These are phyloP conservation scores for Trichoderma reesei DNA, from an alignment of 495 filamentous ascomycete species.

Conservation along the genomic window DNA sequence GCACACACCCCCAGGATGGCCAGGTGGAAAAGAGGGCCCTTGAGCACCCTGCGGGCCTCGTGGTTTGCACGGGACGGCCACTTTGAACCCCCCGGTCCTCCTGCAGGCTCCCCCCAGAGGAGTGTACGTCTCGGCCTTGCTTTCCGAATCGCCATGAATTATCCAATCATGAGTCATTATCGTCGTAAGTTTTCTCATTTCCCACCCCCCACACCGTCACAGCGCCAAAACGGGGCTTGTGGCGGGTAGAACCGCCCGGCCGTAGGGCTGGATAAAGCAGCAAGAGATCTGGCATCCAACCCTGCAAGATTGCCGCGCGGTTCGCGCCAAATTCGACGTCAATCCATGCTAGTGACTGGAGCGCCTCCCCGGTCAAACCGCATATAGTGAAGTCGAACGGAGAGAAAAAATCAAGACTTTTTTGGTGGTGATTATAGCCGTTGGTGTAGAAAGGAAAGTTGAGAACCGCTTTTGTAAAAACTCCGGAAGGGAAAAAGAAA, in stretches of 20 bases:
- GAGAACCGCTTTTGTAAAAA: neutral
- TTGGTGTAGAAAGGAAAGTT: neutral
- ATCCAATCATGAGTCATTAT: slow-evolving; percentile 39
- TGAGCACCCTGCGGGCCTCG: slow-evolving; percentile 22
- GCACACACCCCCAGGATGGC: no score
- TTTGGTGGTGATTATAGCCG: neutral
- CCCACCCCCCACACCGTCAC: slow-evolving; percentile 13
- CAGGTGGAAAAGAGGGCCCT: neutral
- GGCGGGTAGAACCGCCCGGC: slow-evolving; percentile 9
- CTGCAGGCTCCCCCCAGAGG: neutral
- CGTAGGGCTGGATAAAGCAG: slow-evolving; percentile 15
- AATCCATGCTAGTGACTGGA: slow-evolving; percentile 1
- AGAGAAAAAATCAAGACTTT: neutral
- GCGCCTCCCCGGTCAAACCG: neutral
- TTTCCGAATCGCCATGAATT: slow-evolving; percentile 16
- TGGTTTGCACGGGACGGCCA: slow-evolving; percentile 13
- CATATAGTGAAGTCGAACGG: neutral
- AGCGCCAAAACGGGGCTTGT: slow-evolving; percentile 9
- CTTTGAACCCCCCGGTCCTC: slow-evolving; percentile 16
- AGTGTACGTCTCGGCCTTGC: neutral
- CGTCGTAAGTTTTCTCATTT: slow-evolving; percentile 30
- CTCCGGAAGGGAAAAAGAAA: no score
- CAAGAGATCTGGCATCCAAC: slow-evolving; percentile 10
- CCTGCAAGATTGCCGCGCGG: slow-evolving; percentile 11
- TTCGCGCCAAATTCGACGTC: neutral